Conservation (phyloP, 1,284 basidiomycete species). For the Paramarasmius palmivorus region DNA sequence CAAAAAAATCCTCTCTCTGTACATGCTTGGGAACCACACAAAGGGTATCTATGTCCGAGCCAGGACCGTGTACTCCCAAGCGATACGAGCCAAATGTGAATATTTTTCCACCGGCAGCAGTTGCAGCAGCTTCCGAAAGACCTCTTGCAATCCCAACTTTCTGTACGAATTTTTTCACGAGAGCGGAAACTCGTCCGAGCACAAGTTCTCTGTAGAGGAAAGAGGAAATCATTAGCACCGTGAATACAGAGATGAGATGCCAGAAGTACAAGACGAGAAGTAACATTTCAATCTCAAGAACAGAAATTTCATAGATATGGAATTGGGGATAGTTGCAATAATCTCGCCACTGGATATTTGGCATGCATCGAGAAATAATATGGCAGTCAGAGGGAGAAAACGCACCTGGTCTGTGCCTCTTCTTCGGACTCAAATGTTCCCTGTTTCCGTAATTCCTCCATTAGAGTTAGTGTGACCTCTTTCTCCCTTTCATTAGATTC, state of each 20-base stretch:
- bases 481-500: conserved; percentile 75
- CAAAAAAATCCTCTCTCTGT: conserved; percentile 94
- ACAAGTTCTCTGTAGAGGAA: conserved; percentile 81
- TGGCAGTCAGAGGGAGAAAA: conserved; percentile 18
- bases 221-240: not conserved
- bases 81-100: conserved; percentile 98
- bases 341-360: not conserved
- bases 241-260: not conserved
- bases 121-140: conserved; percentile 85
- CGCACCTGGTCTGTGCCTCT: conserved; percentile 88
- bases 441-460: conserved; percentile 87
- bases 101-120: conserved; percentile 93
- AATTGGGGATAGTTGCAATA: no score
- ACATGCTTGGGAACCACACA: conserved; percentile 98
- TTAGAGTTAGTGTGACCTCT: conserved; percentile 83
- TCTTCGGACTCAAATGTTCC: conserved; percentile 91
- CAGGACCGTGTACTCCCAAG: conserved; percentile 95
- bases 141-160: conserved; percentile 80
- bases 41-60: conserved; percentile 97
- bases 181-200: conserved; percentile 84
- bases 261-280: not conserved
- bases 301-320: no score
- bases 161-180: conserved; percentile 95
- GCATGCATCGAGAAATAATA: not conserved
- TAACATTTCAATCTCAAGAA: no score